A percentile compares a stretch with the other conserved stretches of the same genome.
These are phyloP conservation scores for Fusarium stilboides DNA, from an alignment of 2,329 filamentous ascomycete genomes.

Conservation along the genomic window DNA sequence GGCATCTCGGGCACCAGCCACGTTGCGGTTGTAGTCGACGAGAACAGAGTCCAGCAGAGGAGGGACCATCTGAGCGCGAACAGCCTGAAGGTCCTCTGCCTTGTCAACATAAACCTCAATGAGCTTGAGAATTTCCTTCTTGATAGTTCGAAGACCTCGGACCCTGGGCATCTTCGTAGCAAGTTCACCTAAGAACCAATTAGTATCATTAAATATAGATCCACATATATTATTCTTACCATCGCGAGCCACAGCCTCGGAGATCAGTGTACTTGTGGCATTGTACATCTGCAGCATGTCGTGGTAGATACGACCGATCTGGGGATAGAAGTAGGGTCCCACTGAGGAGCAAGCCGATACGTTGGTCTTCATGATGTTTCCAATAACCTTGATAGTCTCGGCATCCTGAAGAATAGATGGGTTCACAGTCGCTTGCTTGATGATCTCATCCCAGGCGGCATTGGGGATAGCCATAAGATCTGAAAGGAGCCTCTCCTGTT, in stretches of 20 bases:
- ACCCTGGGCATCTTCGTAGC: constrained; percentile 98
- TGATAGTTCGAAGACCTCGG: constrained; percentile 94
- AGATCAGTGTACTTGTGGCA: constrained; percentile 96
- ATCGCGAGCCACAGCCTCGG: constrained; percentile 88
- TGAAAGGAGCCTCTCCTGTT: constrained; percentile 90
- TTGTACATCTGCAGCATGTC: constrained; percentile 99
- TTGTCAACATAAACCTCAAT: constrained; percentile 99
- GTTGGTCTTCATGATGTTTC: constrained; percentile 99
- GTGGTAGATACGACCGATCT: constrained; percentile 96
- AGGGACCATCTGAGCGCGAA: constrained; percentile 95
- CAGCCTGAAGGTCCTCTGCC: constrained; percentile 94
- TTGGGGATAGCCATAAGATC: constrained; percentile 97
- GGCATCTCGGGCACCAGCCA: constrained; percentile 93
- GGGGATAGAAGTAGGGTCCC: constrained; percentile 96
- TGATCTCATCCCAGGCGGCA: constrained; percentile 95
- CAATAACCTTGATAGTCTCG: constrained; percentile 98
- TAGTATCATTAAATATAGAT: constrained; percentile 45
- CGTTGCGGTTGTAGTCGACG: constrained; percentile 97
- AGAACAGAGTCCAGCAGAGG: constrained; percentile 93
- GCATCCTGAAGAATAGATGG: constrained; percentile 89
- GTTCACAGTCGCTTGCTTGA: constrained; percentile 86
- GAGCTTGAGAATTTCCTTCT: constrained; percentile 98
- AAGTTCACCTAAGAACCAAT: constrained; percentile 76
- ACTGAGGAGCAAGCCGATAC: constrained; percentile 98
- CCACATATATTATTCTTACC: constrained; percentile 65